Evolutionary conservation across 495 filamentous ascomycete genomes (phyloP).

Genomic region (Cladorrhinum samala): DNA sequence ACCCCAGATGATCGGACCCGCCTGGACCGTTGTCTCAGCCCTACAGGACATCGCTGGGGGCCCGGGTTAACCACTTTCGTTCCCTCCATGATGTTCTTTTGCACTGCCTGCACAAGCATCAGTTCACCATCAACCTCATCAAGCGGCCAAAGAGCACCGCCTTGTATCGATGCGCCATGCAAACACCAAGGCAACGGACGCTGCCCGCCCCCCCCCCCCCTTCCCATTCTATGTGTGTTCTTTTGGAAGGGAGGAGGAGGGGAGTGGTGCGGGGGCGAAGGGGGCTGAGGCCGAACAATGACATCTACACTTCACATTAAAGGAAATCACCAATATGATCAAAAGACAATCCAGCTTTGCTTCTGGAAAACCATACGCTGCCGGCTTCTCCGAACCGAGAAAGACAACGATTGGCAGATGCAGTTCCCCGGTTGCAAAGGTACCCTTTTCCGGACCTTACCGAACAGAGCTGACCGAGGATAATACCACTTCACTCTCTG

Average conservation of each 20-base stretch:
- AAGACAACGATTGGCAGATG: background rate
- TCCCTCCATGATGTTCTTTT: background rate
- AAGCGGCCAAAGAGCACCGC: no score
- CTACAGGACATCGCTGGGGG: constrained; percentile 5
- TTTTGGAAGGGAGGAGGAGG: no score
- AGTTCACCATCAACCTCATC: background rate
- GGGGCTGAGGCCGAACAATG: no score
- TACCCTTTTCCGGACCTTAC: background rate
- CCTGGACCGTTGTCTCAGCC: constrained; percentile 15
- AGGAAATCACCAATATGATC: no score
- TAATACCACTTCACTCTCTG: no score
- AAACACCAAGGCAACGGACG: no score
- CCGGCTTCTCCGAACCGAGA: background rate
- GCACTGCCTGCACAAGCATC: background rate
- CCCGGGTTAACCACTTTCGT: background rate
- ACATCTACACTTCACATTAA: no score
- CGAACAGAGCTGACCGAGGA: background rate
- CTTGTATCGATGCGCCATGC: no score
- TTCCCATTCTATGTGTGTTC: no score
- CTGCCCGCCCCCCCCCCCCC: no score
- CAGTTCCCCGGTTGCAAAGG: background rate
- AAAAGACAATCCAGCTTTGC: no score
- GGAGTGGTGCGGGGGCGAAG: no score
- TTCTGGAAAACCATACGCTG: background rate
- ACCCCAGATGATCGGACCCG: background rate